These are phyloP conservation scores for Saxispiralis lemnorum DNA, from an alignment of 495 filamentous ascomycete genomes.

Conservation along the genomic window DNA sequence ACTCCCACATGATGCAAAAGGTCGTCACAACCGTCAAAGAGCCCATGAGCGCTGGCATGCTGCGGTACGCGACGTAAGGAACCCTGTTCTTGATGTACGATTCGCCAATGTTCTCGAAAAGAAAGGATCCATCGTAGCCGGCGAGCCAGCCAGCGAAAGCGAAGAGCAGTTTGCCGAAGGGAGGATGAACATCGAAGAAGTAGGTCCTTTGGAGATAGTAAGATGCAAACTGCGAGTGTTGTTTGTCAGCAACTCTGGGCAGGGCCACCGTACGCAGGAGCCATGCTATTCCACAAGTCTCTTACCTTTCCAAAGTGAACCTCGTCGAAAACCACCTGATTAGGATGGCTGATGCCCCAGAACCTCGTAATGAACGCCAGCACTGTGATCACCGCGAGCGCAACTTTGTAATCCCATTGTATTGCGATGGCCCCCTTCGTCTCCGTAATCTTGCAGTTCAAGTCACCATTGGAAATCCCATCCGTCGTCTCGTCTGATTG, in stretches of 20 bases:
- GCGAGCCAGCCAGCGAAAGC: conserved; percentile 90
- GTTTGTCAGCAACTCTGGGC: background rate
- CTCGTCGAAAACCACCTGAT: conserved; percentile 96
- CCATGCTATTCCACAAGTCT: background rate
- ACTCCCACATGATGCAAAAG: conserved; percentile 99
- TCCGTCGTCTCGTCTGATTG: conserved; percentile 9
- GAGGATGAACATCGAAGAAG: conserved; percentile 99
- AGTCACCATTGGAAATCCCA: conserved; percentile 6
- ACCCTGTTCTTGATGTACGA: conserved; percentile 95
- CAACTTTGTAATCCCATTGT: conserved; percentile 77
- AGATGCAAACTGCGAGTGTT: conserved; percentile 56
- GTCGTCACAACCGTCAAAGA: conserved; percentile 84
- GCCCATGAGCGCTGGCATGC: conserved; percentile 81
- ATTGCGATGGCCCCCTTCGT: conserved; percentile 23
- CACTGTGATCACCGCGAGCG: conserved; percentile 55
- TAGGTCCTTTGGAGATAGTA: conserved; percentile 96
- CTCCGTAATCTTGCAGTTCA: conserved; percentile 9
- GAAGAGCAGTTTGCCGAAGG: conserved; percentile 79
- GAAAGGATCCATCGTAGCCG: conserved; percentile 90
- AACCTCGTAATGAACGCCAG: conserved; percentile 84
- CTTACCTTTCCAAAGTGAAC: conserved; percentile 98
- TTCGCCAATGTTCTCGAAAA: conserved; percentile 98
- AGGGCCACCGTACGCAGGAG: no score
- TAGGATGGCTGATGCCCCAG: conserved; percentile 83
- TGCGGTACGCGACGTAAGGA: conserved; percentile 86